Conservation (phyloP, 2,329 filamentous ascomycete genomes). For the Beauveria brongniartii region DNA sequence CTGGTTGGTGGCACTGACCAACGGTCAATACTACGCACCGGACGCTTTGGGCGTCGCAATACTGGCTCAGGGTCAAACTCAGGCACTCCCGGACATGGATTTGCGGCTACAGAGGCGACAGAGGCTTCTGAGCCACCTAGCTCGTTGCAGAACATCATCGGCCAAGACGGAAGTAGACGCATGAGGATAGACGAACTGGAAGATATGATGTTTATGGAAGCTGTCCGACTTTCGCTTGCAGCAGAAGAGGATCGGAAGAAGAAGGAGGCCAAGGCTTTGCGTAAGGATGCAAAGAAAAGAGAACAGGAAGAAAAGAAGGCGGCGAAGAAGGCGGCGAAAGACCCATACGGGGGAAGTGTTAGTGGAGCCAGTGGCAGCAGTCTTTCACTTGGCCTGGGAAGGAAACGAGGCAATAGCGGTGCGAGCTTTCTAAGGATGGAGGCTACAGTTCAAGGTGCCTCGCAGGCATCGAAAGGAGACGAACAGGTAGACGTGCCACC, state of each 20-base stretch:
- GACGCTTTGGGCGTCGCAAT: conserved; percentile 51
- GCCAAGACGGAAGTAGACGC: conserved; percentile 25
- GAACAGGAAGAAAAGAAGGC: conserved; percentile 79
- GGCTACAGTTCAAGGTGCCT: conserved; percentile 40
- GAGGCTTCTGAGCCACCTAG: conserved; percentile 20
- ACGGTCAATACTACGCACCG: conserved; percentile 36
- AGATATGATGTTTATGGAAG: conserved; percentile 98
- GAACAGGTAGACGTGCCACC: conserved; percentile 14
- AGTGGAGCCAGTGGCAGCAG: conserved; percentile 53
- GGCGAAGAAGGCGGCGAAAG: conserved; percentile 50
- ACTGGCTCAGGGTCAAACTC: conserved; percentile 22
- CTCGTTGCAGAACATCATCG: conserved; percentile 15
- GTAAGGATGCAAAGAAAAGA: conserved; percentile 75
- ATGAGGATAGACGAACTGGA: conserved; percentile 77
- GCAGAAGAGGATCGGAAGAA: conserved; percentile 88
- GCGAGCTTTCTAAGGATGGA: conserved; percentile 53
- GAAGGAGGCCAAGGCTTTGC: conserved; percentile 49
- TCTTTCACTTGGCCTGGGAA: conserved; percentile 52
- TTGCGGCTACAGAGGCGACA: conserved; percentile 11
- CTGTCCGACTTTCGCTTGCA: conserved; percentile 81
- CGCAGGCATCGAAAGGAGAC: conserved; percentile 19
- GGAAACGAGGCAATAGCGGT: conserved; percentile 51
- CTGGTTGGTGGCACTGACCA: conserved; percentile 61
- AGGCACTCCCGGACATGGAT: conserved; percentile 19
- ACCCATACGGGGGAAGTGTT: conserved; percentile 27